Evolutionary conservation across 768 basidiomycete genomes (phyloP), one percentile per base, ranked within the genome.

Genomic region (Auriscalpium orientale): DNA sequence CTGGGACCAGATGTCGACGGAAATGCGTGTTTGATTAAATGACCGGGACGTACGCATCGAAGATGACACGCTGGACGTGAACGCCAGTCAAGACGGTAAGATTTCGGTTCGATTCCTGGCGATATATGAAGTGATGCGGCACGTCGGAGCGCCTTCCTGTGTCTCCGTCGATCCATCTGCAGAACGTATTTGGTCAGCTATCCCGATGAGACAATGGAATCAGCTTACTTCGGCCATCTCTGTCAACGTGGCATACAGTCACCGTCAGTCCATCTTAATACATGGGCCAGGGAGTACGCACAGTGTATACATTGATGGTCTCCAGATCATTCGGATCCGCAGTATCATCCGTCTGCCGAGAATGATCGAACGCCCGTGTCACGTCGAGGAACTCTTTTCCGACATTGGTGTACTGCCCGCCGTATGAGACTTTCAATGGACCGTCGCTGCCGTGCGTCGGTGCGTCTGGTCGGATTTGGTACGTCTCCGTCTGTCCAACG

Each of bases 91-190:
- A 18, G 33, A 76, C 60, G 5, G 62, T 60, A 1, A 76, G 36
- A 56, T 73, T 75, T 21, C 59, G 60, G 4, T 54, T 56, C 18
- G 18, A 16, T 20, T 43, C 40, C 8, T 67, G 65, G 15, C 70
- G 68, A 49, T 74, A 77, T 4, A 76, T 51, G 55, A 71, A 76
- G 55, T 67, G 43, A 21, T 74, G 75, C 2, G 84, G 73, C 0
- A 76, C 61, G 61, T 85, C 83, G 0, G 82, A 83, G 33, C 84
- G 78, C 45, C 61, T 73, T 28, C 84, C 84, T 6, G 75, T 80
- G 12, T 66, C 64, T 4, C 62, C 65, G 57, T 79, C 72, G 13
- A 85, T 70, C 61, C 80, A 86, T 62, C 84, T 87, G 8, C 43
- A 15, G 40, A 10, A n/a, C 40, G 45, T 58, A 40, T 11, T 7